Evolutionary conservation across 257 asterid genomes (phyloP).

Genomic region (Solanum raphanifolium): DNA sequence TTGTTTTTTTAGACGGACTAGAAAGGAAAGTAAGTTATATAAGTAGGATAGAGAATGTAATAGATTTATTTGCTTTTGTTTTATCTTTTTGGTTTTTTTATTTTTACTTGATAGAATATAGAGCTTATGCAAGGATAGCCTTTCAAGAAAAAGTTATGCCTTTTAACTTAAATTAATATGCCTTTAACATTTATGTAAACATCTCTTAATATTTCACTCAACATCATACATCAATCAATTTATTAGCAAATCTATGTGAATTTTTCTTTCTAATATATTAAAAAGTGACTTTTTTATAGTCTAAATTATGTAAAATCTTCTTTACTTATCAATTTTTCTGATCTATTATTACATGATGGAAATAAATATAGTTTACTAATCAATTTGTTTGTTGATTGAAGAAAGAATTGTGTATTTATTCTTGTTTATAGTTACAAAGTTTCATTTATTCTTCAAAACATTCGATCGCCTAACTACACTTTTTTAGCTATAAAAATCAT

Average conservation of each 20-base stretch:
- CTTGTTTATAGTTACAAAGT: background rate
- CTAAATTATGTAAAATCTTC: background rate
- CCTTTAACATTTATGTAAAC: background rate
- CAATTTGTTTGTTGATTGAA: background rate
- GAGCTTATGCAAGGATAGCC: background rate
- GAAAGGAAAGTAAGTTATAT: no score
- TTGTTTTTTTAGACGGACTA: no score
- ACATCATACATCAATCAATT: background rate
- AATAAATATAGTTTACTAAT: background rate
- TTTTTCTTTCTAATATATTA: background rate
- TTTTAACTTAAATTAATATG: background rate
- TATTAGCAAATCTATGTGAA: background rate
- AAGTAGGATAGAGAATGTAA: no score
- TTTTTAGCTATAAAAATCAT: no score
- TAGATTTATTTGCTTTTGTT: background rate
- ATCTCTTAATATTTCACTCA: background rate
- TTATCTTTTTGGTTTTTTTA: background rate
- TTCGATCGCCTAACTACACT: background rate
- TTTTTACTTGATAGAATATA: background rate
- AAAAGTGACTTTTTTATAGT: background rate
- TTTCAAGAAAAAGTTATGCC: background rate
- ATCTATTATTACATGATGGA: background rate
- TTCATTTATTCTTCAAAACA: no score
- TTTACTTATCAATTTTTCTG: background rate
- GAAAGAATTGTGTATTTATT: background rate